These are phyloP conservation scores for Umbelopsis vinacea DNA, from an alignment of 192 early-diverging fungal species.

Conservation along the genomic window DNA sequence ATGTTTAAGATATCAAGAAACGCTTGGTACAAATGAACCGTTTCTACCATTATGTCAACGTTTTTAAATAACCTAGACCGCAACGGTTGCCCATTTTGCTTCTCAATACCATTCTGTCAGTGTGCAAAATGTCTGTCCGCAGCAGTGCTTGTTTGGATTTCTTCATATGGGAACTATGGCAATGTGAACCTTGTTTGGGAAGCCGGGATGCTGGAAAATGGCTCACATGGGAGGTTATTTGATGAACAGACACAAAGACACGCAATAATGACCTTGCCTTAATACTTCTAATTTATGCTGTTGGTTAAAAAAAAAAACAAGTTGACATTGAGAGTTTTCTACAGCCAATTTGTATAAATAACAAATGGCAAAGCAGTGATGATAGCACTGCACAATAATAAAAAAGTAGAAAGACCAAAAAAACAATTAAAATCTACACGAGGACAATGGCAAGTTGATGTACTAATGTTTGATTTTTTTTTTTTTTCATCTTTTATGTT, in stretches of 20 bases:
- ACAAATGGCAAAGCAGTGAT: not conserved
- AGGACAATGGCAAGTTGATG: not conserved
- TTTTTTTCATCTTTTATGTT: slow-evolving; percentile 5
- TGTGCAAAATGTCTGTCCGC: not conserved
- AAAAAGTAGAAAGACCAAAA: not conserved
- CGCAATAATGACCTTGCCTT: too few species aligned
- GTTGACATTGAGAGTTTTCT: not conserved
- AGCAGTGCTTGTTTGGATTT: not conserved
- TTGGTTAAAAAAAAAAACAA: too few species aligned
- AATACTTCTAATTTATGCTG: too few species aligned
- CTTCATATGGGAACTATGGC: not conserved
- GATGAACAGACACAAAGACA: too few species aligned
- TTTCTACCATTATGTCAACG: too few species aligned
- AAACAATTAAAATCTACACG: not conserved
- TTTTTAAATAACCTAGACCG: too few species aligned
- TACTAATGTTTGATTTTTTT: not conserved
- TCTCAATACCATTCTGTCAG: not conserved
- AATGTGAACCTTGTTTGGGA: not conserved
- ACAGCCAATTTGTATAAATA: not conserved
- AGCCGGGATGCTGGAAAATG: not conserved
- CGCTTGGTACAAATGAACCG: too few species aligned
- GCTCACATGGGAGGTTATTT: not conserved
- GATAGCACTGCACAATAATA: not conserved
- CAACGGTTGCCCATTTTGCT: too few species aligned
- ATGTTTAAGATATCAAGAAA: too few species aligned